Percentiles rank a stretch among this genome's conserved stretches.
Conservation (phyloP, 768 basidiomycete genomes). For the Cyclocybe aegerita region DNA sequence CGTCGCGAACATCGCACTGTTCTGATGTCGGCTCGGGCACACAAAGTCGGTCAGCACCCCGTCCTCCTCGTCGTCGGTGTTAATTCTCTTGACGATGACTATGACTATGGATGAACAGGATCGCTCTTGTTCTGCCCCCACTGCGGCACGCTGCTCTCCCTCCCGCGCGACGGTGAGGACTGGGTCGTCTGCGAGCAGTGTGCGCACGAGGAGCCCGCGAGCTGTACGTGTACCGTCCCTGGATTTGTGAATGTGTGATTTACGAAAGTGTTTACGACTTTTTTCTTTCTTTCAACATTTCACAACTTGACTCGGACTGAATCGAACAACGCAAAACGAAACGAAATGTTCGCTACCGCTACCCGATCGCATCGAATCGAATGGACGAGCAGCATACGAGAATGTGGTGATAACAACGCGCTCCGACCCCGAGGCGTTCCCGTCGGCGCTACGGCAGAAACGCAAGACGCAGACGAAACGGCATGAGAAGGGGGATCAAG, state of each 20-base stretch:
- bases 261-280: not conserved
- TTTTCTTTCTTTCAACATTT: too few relatives aligned
- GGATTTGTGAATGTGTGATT: not conserved
- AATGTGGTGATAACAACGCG: constrained; percentile 86
- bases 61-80: not conserved
- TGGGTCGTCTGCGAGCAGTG: constrained; percentile 89
- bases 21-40: constrained; percentile 16
- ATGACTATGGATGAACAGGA: constrained; percentile 42
- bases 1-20: not conserved
- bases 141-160: constrained; percentile 86
- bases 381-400: constrained; percentile 70
- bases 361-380: too few relatives aligned
- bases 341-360: too few relatives aligned
- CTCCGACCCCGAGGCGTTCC: constrained; percentile 94
- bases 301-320: too few relatives aligned
- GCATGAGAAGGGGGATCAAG: constrained; percentile 72
- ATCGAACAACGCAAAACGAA: too few relatives aligned
- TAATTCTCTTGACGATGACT: not conserved
- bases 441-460: constrained; percentile 82
- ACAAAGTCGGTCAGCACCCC: constrained; percentile 37
- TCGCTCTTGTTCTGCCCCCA: constrained; percentile 93
- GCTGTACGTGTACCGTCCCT: constrained; percentile 56
- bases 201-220: constrained; percentile 80
- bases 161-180: constrained; percentile 74
- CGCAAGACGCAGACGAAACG: constrained; percentile 85